Evolutionary conservation across 345 rosid species (phyloP).

Genomic region (Populus ilicifolia): DNA sequence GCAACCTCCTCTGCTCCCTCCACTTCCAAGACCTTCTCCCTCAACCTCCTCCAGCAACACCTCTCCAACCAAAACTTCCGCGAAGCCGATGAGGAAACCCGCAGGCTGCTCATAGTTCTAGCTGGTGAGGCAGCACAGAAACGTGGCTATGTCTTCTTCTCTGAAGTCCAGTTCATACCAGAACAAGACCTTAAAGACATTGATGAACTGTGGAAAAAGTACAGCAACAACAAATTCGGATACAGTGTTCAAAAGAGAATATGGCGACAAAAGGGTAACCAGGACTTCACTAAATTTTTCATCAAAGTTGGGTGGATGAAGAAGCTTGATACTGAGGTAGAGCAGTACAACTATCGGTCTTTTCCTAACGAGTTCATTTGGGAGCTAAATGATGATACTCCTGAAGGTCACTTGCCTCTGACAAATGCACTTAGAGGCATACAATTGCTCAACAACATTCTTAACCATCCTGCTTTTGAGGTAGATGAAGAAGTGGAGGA

Average conservation of each 20-base stretch:
- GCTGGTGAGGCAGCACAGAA: slow-evolving; percentile 73
- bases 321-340: slow-evolving; percentile 78
- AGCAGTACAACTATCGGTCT: slow-evolving; percentile 77
- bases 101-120: slow-evolving; percentile 70
- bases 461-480: slow-evolving; percentile 79
- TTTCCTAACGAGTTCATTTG: slow-evolving; percentile 80
- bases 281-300: slow-evolving; percentile 73
- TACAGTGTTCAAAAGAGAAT: slow-evolving; percentile 74
- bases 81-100: slow-evolving; percentile 85
- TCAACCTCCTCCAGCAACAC: slow-evolving; percentile 62
- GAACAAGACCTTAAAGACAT: slow-evolving; percentile 55
- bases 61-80: slow-evolving; percentile 62
- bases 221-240: slow-evolving; percentile 70
- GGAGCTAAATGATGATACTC: slow-evolving; percentile 73
- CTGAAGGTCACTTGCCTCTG: slow-evolving; percentile 83
- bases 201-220: slow-evolving; percentile 65
- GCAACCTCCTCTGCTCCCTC: slow-evolving; percentile 31
- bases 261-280: slow-evolving; percentile 50
- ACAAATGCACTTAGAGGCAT: slow-evolving; percentile 92
- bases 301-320: slow-evolving; percentile 94
- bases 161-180: slow-evolving; percentile 75
- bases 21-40: slow-evolving; percentile 42
- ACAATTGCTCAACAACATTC: slow-evolving; percentile 56
- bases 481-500: slow-evolving; percentile 26
- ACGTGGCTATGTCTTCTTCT: slow-evolving; percentile 94